Conservation (phyloP, 1,284 basidiomycete species). For the Stygiomarasmius scandens region DNA sequence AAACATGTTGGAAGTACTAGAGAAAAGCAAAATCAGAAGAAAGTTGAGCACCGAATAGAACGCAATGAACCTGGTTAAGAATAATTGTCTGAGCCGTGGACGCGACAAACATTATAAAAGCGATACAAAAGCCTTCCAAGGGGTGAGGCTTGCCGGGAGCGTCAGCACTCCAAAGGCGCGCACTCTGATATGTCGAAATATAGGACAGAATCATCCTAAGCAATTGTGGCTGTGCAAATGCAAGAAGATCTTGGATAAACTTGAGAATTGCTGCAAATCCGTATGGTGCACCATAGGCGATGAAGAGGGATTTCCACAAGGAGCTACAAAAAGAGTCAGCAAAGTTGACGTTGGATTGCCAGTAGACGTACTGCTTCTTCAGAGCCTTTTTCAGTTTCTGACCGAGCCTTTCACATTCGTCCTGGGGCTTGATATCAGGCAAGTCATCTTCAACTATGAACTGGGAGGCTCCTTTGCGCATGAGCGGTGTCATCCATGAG, state of each 20-base stretch:
- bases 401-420: slow-evolving; percentile 78
- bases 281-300: slow-evolving; percentile 83
- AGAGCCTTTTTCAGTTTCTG: slow-evolving; percentile 62
- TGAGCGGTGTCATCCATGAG: slow-evolving; percentile 78
- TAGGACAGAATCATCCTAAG: slow-evolving; percentile 82
- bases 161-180: slow-evolving; percentile 34
- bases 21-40: not conserved
- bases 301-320: slow-evolving; percentile 73
- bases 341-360: not conserved
- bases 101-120: slow-evolving; percentile 77
- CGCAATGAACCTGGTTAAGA: slow-evolving; percentile 73
- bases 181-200: slow-evolving; percentile 74
- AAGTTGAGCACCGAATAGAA: not conserved
- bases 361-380: slow-evolving; percentile 54
- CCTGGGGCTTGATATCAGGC: slow-evolving; percentile 63
- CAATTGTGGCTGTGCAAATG: slow-evolving; percentile 90
- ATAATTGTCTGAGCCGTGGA: slow-evolving; percentile 81
- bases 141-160: slow-evolving; percentile 33
- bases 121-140: slow-evolving; percentile 75
- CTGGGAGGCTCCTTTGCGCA: slow-evolving; percentile 65
- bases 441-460: slow-evolving; percentile 81
- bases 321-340: slow-evolving; percentile 38
- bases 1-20: slow-evolving; percentile 82
- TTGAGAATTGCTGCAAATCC: slow-evolving; percentile 71
- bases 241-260: slow-evolving; percentile 76